Base-by-base conservation (phyloP, 352 stramenopile species). In the Peronospora farinosa region DNA sequence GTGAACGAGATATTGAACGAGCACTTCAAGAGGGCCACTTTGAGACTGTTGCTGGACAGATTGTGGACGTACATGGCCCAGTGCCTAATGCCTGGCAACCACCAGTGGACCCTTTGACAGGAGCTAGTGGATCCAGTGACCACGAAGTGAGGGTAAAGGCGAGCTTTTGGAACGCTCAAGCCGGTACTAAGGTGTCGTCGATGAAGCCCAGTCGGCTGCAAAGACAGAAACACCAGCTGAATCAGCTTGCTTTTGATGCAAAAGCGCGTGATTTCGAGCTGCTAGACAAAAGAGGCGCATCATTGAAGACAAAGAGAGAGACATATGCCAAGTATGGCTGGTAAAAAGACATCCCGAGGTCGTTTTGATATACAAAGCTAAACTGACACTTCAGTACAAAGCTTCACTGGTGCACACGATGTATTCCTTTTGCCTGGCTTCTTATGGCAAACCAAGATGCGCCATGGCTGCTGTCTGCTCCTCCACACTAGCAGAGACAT, bases 311-410 rank as follows among this genome's bases (percentile, higher is more conserved):
- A 25, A 90, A 88, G 51, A 61, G 64, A 7, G 79, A 90, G 38
- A 90, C 79, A 5, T 77, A 87, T 53, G 79, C 79, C 48, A 90
- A 90, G 65, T 90, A 90, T 45, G 79, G 76, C 0, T 90, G 79
- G 79, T 90, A 75, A 40, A 50, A 41, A 40, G 40, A 23, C 49
- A 35, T 50, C n/a, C 3, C 19, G 7, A 28, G 1, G 5, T 32
- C 5, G 13, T 3, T 45, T 7, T 30, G 15, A 46, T 58, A 46
- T 58, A 35, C 47, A 60, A 50, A 51, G 40, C 25, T 45, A 35
- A 42, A 15, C 28, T 46, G 21, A 21, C 41, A 12, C 11, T 52
- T 42, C 19, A 31, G n/a, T 27, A 32, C 28, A 32, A 2, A 32
- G 57, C 32, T 46, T 36, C 43, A 28, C 25, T 40, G 23, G 32